Base-by-base conservation (phyloP, 495 filamentous ascomycete species). In the Barbatosphaeria neglecta region DNA sequence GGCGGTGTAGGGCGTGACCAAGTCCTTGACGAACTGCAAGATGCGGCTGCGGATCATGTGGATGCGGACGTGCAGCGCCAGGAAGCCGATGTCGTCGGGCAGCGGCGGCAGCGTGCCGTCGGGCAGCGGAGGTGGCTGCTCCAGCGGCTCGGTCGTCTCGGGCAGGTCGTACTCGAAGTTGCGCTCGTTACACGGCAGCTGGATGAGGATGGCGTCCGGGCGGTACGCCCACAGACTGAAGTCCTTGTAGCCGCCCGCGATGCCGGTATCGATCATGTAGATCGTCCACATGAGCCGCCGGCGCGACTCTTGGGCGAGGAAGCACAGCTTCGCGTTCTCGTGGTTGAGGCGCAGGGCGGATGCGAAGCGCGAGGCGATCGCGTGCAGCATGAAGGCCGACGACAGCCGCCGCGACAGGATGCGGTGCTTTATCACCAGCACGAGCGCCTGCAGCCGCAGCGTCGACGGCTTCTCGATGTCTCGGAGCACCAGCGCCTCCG, bases 91-190 rank as follows among this genome's bases (percentile, higher is more conserved):
- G n/a, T 70, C 69, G 16, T 73, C 69, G 1, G 65, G 61, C 2
- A 72, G 63, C 13, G 59, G 60, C 16, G 56, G 43, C 6, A 49
- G 39, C 2, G 47, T 39, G 0, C 53, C 51, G 0, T 47, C 45
- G 1, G 62, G 54, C 1, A 50, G 56, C 0, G 63, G 59, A 0
- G 51, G 56, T 1, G 67, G 62, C 0, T 61, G 59, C 15, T 59
- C 54, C 6, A 72, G 61, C 28, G 61, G 57, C 44, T 72, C 71
- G 6, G 71, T 73, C 3, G 58, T 52, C 48, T 70, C 66, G 0
- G 71, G 68, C 7, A 73, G 60, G 53, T 73, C 71, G 46, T 73
- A 69, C 49, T 73, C 70, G 27, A 75, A 75, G 49, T 73, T 70
- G 7, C 69, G 67, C 51, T 75, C 71, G 53, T 70, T 75, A 50